Percentiles rank a stretch among this genome's conserved stretches.
Evolutionary conservation across 495 filamentous ascomycete species (phyloP).

Genomic region (Xylaria scruposa): DNA sequence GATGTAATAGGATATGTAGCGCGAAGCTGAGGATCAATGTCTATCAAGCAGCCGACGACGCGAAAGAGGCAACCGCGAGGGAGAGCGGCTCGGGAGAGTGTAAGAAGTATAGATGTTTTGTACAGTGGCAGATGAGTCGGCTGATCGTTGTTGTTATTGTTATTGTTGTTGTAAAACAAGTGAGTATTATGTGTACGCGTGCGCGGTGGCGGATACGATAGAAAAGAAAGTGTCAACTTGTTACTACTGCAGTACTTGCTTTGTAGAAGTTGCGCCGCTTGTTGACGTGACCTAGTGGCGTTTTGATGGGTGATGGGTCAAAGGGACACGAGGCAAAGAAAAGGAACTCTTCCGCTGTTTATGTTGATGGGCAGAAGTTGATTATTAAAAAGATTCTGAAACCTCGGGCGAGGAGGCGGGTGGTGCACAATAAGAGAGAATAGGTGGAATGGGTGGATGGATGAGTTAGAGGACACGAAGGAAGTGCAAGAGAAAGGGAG

Average conservation of each 20-base stretch:
- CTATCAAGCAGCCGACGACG: constrained; percentile 32
- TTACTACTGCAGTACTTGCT: constrained; percentile 23
- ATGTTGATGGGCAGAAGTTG: not conserved
- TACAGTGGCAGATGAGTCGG: constrained; percentile 7
- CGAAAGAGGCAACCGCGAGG: constrained; percentile 21
- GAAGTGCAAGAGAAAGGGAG: constrained; percentile 8
- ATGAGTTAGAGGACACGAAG: constrained; percentile 25
- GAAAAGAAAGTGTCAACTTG: constrained; percentile 22
- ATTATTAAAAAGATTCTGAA: constrained; percentile 18
- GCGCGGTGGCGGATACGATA: constrained; percentile 8
- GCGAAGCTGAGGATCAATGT: constrained; percentile 26
- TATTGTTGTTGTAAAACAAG: constrained; percentile 12
- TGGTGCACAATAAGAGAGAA: constrained; percentile 21
- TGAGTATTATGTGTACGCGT: not conserved
- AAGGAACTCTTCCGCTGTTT: not conserved
- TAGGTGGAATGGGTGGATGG: constrained; percentile 30
- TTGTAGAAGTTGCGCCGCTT: constrained; percentile 9
- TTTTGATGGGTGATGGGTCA: not conserved
- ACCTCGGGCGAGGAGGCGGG: not conserved
- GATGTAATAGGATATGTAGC: constrained; percentile 29
- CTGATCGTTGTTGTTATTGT: constrained; percentile 5
- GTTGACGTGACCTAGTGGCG: not conserved
- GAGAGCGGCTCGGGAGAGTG: not conserved
- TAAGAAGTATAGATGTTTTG: not conserved
- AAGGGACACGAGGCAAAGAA: constrained; percentile 10